A percentile compares a stretch with the other conserved stretches of the same genome.
These are phyloP conservation scores for Suillus occidentalis DNA, from an alignment of 768 basidiomycete species.

Conservation along the genomic window DNA sequence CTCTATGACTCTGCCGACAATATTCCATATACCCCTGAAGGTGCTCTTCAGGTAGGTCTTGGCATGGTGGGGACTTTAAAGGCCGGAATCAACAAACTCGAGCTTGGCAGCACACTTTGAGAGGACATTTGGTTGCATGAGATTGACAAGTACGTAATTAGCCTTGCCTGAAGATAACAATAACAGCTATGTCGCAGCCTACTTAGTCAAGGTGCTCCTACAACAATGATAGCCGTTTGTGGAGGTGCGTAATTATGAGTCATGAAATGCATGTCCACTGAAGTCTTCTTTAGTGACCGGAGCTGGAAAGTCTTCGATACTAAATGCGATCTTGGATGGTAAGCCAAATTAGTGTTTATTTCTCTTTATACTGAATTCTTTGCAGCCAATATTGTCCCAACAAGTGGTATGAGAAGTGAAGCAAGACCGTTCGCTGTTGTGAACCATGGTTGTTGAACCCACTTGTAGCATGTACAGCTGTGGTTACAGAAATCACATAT, in stretches of 20 bases:
- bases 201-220: conserved; percentile 48
- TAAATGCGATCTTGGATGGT: conserved; percentile 66
- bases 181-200: conserved; percentile 36
- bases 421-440: conserved; percentile 3
- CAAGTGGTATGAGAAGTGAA: conserved; percentile 63
- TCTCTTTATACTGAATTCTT: conserved; percentile 3
- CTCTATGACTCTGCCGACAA: conserved; percentile 41
- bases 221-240: conserved; percentile 64
- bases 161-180: neutral
- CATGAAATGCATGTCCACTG: neutral
- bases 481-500: conserved; percentile 61
- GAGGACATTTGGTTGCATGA: conserved; percentile 61
- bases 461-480: conserved; percentile 58
- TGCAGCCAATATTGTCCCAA: conserved; percentile 61
- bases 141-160: conserved; percentile 39
- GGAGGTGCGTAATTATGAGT: conserved; percentile 40
- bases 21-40: conserved; percentile 49
- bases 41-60: conserved; percentile 49
- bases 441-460: neutral
- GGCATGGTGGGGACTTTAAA: conserved; percentile 53
- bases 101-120: conserved; percentile 55
- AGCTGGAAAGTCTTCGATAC: conserved; percentile 59
- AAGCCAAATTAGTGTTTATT: conserved; percentile 9
- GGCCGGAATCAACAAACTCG: conserved; percentile 40
- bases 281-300: conserved; percentile 46